These are phyloP conservation scores for Prunus persica DNA, from an alignment of 306 rosid species.

Conservation along the genomic window Prunus_persica_NCBIv2 NC_034014.1:21295501-21296000, in stretches of 20 bases:
- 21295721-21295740: background rate
- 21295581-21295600: constrained; percentile 33
- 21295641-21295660: background rate
- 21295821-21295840: no score
- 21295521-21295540: constrained; percentile 65
- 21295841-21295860: no score
- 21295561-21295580: constrained; percentile 66
- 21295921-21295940: no score
- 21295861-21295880: background rate
- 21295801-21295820: no score
- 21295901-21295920: background rate
- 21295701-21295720: background rate
- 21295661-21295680: background rate
- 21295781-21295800: no score
- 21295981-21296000: no score
- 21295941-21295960: background rate
- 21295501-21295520: constrained; percentile 53
- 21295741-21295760: background rate
- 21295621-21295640: constrained; percentile 46
- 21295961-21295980: background rate
- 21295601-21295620: constrained; percentile 34
- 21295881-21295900: background rate
- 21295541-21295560: constrained; percentile 71
- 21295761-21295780: no score
- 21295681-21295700: background rate